phyloP scores from a whole-genome alignment of 768 basidiomycete genomes.

The Kwoniella sp. region DNA sequence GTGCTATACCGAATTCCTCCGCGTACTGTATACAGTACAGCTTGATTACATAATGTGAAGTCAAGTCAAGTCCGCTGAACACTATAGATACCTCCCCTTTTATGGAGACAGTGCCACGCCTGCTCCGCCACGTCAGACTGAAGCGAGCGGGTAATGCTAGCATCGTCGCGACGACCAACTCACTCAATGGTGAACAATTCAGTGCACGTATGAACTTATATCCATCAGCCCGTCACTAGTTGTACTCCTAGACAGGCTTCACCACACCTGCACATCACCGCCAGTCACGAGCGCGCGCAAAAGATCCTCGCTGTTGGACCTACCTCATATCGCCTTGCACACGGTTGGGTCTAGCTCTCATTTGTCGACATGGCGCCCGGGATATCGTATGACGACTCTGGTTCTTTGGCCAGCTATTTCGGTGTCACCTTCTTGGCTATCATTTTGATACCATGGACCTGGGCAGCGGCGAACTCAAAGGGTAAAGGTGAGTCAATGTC shows the following conservation, averaged over 20 bases:
- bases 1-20: not conserved
- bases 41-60: not conserved
- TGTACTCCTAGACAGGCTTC: no score
- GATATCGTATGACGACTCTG: slow-evolving; percentile 58
- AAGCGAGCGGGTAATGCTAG: not conserved
- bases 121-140: not conserved
- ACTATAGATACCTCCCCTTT: not conserved
- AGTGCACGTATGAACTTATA: no score
- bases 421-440: slow-evolving; percentile 84
- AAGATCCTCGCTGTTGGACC: no score
- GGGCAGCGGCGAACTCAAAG: slow-evolving; percentile 7
- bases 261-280: no score
- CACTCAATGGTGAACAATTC: not conserved
- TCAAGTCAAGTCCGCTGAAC: no score
- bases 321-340: no score
- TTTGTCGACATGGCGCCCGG: slow-evolving; percentile 41
- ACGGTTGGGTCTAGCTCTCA: no score
- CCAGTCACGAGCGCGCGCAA: no score
- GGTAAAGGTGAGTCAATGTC: slow-evolving; percentile 57
- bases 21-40: not conserved
- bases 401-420: slow-evolving; percentile 66
- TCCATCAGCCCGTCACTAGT: no score
- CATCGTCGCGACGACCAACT: no score
- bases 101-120: not conserved
- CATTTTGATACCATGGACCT: slow-evolving; percentile 75